Conservation (phyloP, 371 early-diverging fungal species). For the Circinella umbellata region DNA sequence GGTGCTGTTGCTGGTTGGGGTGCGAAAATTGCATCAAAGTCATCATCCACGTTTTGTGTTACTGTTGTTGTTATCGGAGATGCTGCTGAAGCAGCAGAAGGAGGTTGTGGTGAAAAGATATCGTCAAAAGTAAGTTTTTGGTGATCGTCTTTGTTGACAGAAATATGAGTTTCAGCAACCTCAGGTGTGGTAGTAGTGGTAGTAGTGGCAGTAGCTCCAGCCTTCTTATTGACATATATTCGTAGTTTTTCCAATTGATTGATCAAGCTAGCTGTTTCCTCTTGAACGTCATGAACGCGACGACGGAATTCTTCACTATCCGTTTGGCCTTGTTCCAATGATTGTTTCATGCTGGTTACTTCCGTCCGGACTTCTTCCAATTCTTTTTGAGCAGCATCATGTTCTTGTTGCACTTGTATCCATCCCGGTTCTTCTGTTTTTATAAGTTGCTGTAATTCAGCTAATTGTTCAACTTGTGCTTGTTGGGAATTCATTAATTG, state of each 20-base stretch:
- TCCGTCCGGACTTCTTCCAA: slow-evolving; percentile 21
- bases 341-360: slow-evolving; percentile 24
- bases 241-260: slow-evolving; percentile 34
- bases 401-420: slow-evolving; percentile 29
- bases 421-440: slow-evolving; percentile 31
- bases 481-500: slow-evolving; percentile 38
- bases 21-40: slow-evolving; percentile 53
- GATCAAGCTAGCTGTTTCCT: slow-evolving; percentile 31
- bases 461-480: slow-evolving; percentile 16
- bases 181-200: background rate
- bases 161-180: background rate
- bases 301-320: slow-evolving; percentile 45
- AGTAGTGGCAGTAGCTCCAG: slow-evolving; percentile 7
- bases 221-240: slow-evolving; percentile 33
- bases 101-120: background rate
- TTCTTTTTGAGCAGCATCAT: slow-evolving; percentile 33
- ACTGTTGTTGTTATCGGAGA: background rate
- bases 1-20: slow-evolving; percentile 15
- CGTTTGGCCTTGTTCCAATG: slow-evolving; percentile 31
- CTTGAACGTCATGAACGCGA: slow-evolving; percentile 43
- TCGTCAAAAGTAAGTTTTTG: slow-evolving; percentile 16
- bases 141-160: background rate
- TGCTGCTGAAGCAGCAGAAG: background rate
- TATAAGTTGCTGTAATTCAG: slow-evolving; percentile 25
- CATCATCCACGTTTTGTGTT: slow-evolving; percentile 9